Evolutionary conservation across 306 rosid species (phyloP).

Genomic region (Casuarina cunninghamiana): DNA sequence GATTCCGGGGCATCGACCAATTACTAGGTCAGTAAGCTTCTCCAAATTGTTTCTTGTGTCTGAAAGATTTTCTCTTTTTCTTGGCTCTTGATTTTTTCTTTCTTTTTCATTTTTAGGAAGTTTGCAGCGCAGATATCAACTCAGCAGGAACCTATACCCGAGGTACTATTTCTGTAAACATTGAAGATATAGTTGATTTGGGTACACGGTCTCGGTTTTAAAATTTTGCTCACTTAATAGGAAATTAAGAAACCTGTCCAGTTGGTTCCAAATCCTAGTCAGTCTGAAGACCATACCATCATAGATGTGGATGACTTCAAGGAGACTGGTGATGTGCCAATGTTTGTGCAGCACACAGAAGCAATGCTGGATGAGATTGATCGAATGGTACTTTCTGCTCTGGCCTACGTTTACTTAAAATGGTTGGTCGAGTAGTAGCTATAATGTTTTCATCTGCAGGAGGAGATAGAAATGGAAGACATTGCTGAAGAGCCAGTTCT

Average conservation of each 20-base stretch:
- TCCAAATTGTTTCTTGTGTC: neutral
- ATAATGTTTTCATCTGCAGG: conserved; percentile 1
- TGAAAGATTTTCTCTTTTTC: neutral
- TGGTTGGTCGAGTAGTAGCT: neutral
- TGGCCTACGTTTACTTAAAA: neutral
- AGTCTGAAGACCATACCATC: conserved; percentile 31
- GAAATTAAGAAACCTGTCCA: conserved; percentile 25
- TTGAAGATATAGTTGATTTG: neutral
- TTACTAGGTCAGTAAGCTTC: conserved; percentile 31
- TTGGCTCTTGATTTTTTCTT: neutral
- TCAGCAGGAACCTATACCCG: conserved; percentile 23
- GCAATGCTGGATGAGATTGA: conserved; percentile 60
- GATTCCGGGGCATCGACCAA: conserved; percentile 36
- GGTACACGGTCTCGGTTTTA: neutral
- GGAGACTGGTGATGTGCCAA: conserved; percentile 40
- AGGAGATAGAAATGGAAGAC: conserved; percentile 58
- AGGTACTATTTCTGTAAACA: conserved; percentile 23
- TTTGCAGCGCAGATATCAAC: conserved; percentile 54
- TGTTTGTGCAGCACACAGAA: conserved; percentile 64
- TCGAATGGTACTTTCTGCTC: conserved; percentile 39
- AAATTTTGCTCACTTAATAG: conserved; percentile 19
- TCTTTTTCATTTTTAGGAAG: conserved; percentile 8
- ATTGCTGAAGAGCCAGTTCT: conserved; percentile 39
- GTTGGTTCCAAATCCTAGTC: conserved; percentile 27
- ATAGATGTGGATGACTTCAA: conserved; percentile 40